phyloP scores from a whole-genome alignment of 768 basidiomycete species.

The Sarcomyxa edulis region DNA sequence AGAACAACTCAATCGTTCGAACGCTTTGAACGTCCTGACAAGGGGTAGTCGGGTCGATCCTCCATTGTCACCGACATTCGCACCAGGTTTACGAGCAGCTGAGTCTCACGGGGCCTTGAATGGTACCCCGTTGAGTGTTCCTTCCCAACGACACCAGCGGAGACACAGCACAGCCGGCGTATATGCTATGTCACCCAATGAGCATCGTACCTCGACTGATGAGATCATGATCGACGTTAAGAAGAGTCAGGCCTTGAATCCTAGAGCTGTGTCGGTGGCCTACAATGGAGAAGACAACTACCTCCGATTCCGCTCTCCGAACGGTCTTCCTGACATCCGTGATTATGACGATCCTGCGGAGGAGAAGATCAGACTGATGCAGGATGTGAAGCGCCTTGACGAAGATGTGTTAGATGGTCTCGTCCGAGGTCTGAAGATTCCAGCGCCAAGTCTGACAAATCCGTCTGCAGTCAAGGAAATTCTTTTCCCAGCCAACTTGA shows the following conservation, averaged over 20 bases:
- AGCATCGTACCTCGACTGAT: constrained; percentile 70
- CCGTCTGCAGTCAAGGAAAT: constrained; percentile 96
- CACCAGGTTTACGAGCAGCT: constrained; percentile 63
- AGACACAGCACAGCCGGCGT: constrained; percentile 86
- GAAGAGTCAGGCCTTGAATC: constrained; percentile 64
- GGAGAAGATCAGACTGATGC: constrained; percentile 92
- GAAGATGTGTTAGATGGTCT: constrained; percentile 91
- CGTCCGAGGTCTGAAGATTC: constrained; percentile 89
- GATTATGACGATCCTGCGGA: constrained; percentile 86
- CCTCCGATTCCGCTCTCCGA: constrained; percentile 51
- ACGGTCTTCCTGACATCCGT: constrained; percentile 67
- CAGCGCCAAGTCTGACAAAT: constrained; percentile 82
- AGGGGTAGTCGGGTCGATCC: constrained; percentile 65
- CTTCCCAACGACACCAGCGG: constrained; percentile 62
- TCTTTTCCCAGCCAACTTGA: constrained; percentile 97
- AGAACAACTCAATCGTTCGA: constrained; percentile 94
- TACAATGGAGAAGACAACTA: constrained; percentile 78
- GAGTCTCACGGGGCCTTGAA: constrained; percentile 42
- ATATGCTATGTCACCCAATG: constrained; percentile 52
- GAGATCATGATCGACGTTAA: constrained; percentile 74
- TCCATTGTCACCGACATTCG: constrained; percentile 82
- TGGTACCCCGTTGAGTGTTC: constrained; percentile 21
- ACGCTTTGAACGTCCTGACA: constrained; percentile 84
- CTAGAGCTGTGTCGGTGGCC: constrained; percentile 84
- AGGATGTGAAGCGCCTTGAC: constrained; percentile 84